Base-by-base conservation (phyloP, 1,284 basidiomycete genomes). In the Phellinidium pouzarii region DNA sequence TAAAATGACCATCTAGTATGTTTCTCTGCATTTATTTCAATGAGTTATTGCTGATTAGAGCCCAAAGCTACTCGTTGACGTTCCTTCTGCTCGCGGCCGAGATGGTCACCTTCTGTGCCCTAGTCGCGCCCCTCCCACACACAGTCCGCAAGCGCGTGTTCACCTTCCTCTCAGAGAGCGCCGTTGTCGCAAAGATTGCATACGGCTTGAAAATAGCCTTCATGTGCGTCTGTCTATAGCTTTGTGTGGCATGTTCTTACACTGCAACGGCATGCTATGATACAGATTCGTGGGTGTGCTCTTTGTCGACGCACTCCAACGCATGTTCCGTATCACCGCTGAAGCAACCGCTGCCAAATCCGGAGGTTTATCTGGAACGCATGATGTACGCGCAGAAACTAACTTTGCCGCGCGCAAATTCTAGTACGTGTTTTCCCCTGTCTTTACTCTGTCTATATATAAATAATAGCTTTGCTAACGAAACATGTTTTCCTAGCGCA, bases 151-250 rank as follows among this genome's bases (percentile, higher is more conserved):
- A 84, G 68, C 72, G 71, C 5, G 68, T 94, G 48, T 91, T 93
- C 65, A 74, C 69, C 17, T 92, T 93, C 72, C 76, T 93, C 22
- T 82, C 84, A 0, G 79, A 81, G 58, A 87, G 78, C 52, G 71
- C 76, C 42, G 64, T 84, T 50, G 69, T 89, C 42, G 85, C 84
- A 9, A 90, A 89, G 62, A 54, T 91, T 52, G 84, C 86, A 0
- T 91, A 91, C 63, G 87, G 71, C 51, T 77, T 91, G 61, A 96
- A 96, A 67, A 96, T 97, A 60, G 90, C 91, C 4, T 96, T 96
- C 76, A 95, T 97, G 88, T 92, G 58, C 50, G 84, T 68, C 44
- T 19, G 50, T 0, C 31, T 29, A 48, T 23, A 7, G 44, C 37
- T 48, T 48, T 38, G 12, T 12, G 44, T n/a, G n/a, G n/a, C n/a